phyloP scores from a whole-genome alignment of 139 green algal species.

The Coccomyxa sp. region DNA sequence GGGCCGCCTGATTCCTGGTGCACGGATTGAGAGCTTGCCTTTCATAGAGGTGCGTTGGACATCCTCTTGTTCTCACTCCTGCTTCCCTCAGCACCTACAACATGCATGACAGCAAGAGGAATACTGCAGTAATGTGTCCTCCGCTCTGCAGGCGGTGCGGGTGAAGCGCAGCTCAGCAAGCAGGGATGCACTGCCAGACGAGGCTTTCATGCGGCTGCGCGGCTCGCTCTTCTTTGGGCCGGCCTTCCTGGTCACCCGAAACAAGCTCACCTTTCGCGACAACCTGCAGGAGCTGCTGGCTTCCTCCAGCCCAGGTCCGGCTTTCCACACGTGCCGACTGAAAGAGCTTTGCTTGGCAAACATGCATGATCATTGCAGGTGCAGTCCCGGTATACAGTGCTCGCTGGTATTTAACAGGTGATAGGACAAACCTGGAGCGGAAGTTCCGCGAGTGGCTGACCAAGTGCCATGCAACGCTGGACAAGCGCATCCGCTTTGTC shows the following conservation, averaged over 20 bases:
- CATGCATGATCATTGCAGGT: not conserved
- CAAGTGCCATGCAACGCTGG: conserved; percentile 59
- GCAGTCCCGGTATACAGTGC: not conserved
- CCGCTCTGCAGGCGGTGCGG: conserved; percentile 20
- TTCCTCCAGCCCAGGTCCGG: conserved; percentile 29
- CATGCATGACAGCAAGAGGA: not conserved
- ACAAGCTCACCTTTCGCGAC: conserved; percentile 69
- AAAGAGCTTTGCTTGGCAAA: not conserved
- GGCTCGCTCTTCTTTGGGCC: conserved; percentile 79
- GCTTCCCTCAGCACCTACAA: not conserved
- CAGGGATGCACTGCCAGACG: conserved; percentile 64
- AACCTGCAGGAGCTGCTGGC: conserved; percentile 60
- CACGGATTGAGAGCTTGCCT: conserved; percentile 60
- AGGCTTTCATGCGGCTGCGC: conserved; percentile 58
- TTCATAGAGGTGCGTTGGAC: conserved; percentile 51
- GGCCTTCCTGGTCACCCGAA: conserved; percentile 69
- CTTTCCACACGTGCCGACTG: not conserved
- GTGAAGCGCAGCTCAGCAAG: conserved; percentile 39
- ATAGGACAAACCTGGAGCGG: conserved; percentile 50
- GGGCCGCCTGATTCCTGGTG: conserved; percentile 71
- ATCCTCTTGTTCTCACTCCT: not conserved
- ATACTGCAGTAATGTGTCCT: not conserved
- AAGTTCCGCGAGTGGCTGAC: conserved; percentile 63
- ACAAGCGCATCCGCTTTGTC: conserved; percentile 60
- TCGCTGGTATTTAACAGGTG: not conserved